phyloP scores from a whole-genome alignment of 106 monocot species.

The Dioscorea zingiberensis region DNA sequence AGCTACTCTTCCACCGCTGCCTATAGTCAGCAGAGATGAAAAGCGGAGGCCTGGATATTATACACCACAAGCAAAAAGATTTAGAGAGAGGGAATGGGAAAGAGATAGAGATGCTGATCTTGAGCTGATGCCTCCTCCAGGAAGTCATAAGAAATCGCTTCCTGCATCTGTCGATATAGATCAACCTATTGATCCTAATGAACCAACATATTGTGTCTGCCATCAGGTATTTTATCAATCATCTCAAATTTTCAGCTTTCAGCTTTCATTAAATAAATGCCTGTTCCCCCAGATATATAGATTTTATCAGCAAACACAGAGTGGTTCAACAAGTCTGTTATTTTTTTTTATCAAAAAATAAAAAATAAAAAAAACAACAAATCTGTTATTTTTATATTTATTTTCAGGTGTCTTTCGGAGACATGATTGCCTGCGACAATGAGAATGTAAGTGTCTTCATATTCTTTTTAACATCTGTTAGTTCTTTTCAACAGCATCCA shows the following conservation, averaged over 20 bases:
- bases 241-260: not conserved
- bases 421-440: conserved; percentile 99
- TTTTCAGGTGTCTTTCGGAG: conserved; percentile 90
- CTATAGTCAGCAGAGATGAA: conserved; percentile 63
- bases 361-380: too few species aligned
- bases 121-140: conserved; percentile 94
- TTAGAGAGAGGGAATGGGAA: conserved; percentile 92
- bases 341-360: too few species aligned
- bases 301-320: not conserved
- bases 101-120: conserved; percentile 74
- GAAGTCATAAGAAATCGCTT: conserved; percentile 69
- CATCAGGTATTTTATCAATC: conserved; percentile 64
- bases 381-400: too few species aligned
- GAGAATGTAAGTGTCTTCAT: conserved; percentile 64
- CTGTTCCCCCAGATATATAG: not conserved
- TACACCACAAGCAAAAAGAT: conserved; percentile 76
- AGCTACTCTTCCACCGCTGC: conserved; percentile 72
- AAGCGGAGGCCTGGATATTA: conserved; percentile 55
- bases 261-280: not conserved
- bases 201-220: conserved; percentile 94
- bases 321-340: not conserved
- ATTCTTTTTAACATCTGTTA: not conserved
- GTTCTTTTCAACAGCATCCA: too few species aligned
- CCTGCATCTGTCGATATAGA: conserved; percentile 60
- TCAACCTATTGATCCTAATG: conserved; percentile 93